phyloP scores from a whole-genome alignment of 2,329 filamentous ascomycete genomes.

The Penicillium rolfsii region DNA sequence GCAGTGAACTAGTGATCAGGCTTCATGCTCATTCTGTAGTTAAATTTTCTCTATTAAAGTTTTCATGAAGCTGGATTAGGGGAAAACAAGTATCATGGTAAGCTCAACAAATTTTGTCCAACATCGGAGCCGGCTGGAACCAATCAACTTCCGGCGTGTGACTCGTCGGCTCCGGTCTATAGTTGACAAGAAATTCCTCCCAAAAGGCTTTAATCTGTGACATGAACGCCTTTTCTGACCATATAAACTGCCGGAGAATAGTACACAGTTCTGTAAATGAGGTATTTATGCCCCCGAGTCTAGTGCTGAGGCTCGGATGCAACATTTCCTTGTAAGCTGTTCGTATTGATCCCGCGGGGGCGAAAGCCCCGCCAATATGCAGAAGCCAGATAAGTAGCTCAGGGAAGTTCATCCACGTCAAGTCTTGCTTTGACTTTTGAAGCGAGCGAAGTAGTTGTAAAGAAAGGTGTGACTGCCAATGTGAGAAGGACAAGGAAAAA shows the following conservation, averaged over 20 bases:
- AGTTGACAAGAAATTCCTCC: conserved; percentile 22
- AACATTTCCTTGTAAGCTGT: conserved; percentile 33
- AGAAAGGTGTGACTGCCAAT: conserved; percentile 10
- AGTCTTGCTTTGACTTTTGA: conserved; percentile 11
- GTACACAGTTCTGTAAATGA: conserved; percentile 40
- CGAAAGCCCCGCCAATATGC: conserved; percentile 46
- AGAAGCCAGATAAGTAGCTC: conserved; percentile 45
- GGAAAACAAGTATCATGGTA: no score
- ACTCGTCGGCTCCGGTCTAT: no score
- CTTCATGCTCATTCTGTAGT: no score
- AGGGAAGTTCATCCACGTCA: conserved; percentile 38
- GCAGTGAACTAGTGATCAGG: neutral
- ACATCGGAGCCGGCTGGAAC: neutral
- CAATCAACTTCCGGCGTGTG: neutral
- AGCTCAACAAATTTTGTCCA: neutral
- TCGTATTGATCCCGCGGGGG: conserved; percentile 34
- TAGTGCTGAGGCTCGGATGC: conserved; percentile 1
- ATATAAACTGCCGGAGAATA: conserved; percentile 44
- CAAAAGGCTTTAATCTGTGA: conserved; percentile 38
- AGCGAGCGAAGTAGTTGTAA: conserved; percentile 6
- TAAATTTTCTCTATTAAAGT: no score
- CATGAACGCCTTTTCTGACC: conserved; percentile 46
- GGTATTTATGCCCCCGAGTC: conserved; percentile 17
- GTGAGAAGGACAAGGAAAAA: neutral
- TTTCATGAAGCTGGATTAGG: no score